Base-by-base conservation (phyloP, 805 yeast species). In the Brettanomyces sp. region DNA sequence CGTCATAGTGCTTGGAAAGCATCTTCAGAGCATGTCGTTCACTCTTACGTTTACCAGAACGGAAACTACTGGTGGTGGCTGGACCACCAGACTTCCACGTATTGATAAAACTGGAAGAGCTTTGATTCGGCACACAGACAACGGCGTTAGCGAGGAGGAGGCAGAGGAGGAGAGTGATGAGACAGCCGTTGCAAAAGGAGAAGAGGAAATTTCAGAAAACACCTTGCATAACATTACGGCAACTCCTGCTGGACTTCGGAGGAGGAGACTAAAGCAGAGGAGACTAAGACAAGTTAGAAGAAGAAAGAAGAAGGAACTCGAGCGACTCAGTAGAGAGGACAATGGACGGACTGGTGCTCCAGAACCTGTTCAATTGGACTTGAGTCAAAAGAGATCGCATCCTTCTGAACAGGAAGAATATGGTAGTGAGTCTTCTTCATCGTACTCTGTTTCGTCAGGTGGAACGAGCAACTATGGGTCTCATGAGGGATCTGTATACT, bases 11-110 rank as follows among this genome's bases (percentile, higher is more conserved):
- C 67, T 83, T 22, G 98, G 99, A 42, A 85, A 82, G 57, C 84
- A 91, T 47, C 74, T 91, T 62, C 89, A 90, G 67, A 83, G 95
- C 44, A 85, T 93, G 82, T 87, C 96, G 1, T 78, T 91, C 56
- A 85, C 96, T 1, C 85, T 90, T 83, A 79, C 97, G 0, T 83
- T 87, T 60, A 88, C 96, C 21, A 77, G 79, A 25, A 79, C 77
- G 23, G 82, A 80, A 63, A 69, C 61, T 65, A 72, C 37, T 68
- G 74, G 52, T 73, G 75, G 21, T 39, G 72, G 82, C 6, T 93
- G 99, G 98, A 78, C 90, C 69, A 74, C 80, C 45, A 80, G 96
- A 63, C 73, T 91, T 54, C 96, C 95, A 32, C 77, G 83, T 39
- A 68, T 87, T 60, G 93, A 84, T 45, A 77, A 75, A 45, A 67